phyloP scores from a whole-genome alignment of 257 asterid genomes.

The Nicotiana knightiana region DNA sequence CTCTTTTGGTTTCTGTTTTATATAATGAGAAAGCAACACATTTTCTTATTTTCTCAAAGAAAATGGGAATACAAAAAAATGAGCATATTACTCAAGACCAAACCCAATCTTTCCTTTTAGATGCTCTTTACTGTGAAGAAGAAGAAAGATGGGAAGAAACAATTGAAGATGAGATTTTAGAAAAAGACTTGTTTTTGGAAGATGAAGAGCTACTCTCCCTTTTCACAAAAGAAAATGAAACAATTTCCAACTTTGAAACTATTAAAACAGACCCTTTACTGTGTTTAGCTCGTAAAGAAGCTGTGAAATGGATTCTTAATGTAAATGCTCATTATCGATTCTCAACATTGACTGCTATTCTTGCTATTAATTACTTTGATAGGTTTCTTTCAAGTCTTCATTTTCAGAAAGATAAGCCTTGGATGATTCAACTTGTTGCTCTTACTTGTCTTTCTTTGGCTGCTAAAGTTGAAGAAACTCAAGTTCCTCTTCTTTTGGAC shows the following conservation, averaged over 20 bases:
- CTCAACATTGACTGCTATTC: slow-evolving; percentile 54
- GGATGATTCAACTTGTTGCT: slow-evolving; percentile 77
- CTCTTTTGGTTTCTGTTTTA: neutral
- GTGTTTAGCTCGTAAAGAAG: slow-evolving; percentile 32
- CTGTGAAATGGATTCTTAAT: slow-evolving; percentile 67
- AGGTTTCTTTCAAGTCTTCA: slow-evolving; percentile 45
- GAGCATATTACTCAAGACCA: neutral
- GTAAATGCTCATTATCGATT: slow-evolving; percentile 50
- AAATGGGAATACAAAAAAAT: slow-evolving; percentile 27
- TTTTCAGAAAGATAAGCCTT: slow-evolving; percentile 50
- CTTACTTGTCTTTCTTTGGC: slow-evolving; percentile 82
- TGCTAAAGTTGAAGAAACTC: slow-evolving; percentile 79
- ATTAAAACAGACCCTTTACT: slow-evolving; percentile 1
- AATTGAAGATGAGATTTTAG: neutral
- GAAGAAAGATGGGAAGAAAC: slow-evolving; percentile 44
- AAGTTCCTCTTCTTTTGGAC: slow-evolving; percentile 71
- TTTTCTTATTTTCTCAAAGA: slow-evolving; percentile 11
- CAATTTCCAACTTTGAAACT: neutral
- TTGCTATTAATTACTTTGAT: slow-evolving; percentile 65
- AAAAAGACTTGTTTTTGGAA: slow-evolving; percentile 47
- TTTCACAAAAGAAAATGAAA: slow-evolving; percentile 52
- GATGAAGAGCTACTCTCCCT: slow-evolving; percentile 68
- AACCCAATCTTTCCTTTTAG: slow-evolving; percentile 23
- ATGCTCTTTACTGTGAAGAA: slow-evolving; percentile 41
- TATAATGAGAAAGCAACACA: slow-evolving; percentile 29